These are phyloP conservation scores for Fusarium torreyae DNA, from an alignment of 2,329 filamentous ascomycete species.

Conservation along the genomic window DNA sequence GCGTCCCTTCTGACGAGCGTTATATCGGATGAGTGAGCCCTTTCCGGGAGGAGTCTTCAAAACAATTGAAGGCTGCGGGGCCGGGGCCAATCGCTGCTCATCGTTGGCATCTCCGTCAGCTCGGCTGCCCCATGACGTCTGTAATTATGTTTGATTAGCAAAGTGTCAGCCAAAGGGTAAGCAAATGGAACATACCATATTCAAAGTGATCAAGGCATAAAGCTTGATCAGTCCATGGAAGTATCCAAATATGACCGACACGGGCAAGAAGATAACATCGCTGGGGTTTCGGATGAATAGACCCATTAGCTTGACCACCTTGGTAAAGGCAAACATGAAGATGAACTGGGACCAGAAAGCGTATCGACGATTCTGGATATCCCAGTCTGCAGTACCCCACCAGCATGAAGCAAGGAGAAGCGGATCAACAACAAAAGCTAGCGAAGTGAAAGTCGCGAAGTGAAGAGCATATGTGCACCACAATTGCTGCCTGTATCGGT, in stretches of 20 bases:
- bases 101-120: constrained; percentile 92
- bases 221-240: constrained; percentile 94
- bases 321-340: constrained; percentile 87
- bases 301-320: constrained; percentile 90
- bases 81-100: constrained; percentile 74
- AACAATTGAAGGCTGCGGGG: constrained; percentile 59
- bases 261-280: constrained; percentile 83
- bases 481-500: constrained; percentile 78
- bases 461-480: constrained; percentile 97
- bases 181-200: constrained; percentile 75
- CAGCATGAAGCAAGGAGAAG: constrained; percentile 79
- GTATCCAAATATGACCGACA: constrained; percentile 93
- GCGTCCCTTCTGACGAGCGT: constrained; percentile 60
- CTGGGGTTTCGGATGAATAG: constrained; percentile 88
- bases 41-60: constrained; percentile 62
- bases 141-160: constrained; percentile 34
- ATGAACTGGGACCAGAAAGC: constrained; percentile 74
- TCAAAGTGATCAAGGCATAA: constrained; percentile 85
- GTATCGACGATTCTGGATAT: constrained; percentile 64
- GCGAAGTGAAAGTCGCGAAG: constrained; percentile 91
- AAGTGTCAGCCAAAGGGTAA: background rate
- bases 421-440: constrained; percentile 84
- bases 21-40: constrained; percentile 63
- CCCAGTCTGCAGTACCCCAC: constrained; percentile 76
- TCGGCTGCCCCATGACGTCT: constrained; percentile 97